A percentile compares a stretch with the other conserved stretches of the same genome.
Evolutionary conservation across 176 grass and related monocot species (phyloP).

Genomic region (Oryza brachyantha): DNA sequence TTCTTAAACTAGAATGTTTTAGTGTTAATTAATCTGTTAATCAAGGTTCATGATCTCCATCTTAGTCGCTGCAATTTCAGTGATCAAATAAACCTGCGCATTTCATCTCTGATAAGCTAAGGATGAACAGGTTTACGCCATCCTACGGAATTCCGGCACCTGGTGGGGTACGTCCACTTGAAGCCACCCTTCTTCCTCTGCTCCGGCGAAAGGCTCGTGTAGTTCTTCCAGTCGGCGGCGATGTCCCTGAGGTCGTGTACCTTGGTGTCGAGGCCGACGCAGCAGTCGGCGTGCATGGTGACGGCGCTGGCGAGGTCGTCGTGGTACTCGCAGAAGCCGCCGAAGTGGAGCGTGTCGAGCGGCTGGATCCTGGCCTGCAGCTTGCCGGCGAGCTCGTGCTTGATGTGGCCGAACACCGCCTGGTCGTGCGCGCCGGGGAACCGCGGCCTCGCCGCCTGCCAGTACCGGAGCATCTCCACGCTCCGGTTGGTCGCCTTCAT

Average conservation of each 20-base stretch:
- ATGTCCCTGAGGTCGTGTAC: conserved; percentile 40
- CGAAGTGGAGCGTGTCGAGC: conserved; percentile 41
- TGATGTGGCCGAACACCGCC: conserved; percentile 39
- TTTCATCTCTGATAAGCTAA: neutral
- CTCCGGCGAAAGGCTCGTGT: neutral
- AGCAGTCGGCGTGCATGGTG: conserved; percentile 68
- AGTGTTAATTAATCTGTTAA: neutral
- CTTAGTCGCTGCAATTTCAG: neutral
- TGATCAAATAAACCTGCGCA: neutral
- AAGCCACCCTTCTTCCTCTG: neutral
- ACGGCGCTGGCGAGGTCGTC: conserved; percentile 23
- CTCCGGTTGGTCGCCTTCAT: conserved; percentile 32
- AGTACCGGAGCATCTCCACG: conserved; percentile 32
- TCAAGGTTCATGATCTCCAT: neutral
- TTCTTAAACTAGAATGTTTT: too few relatives aligned
- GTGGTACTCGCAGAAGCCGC: conserved; percentile 43
- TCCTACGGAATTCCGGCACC: conserved; percentile 13
- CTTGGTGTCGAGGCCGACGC: conserved; percentile 43
- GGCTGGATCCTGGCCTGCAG: conserved; percentile 30
- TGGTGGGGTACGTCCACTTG: conserved; percentile 7
- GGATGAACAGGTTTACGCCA: conserved; percentile 5
- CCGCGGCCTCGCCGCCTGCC: conserved; percentile 30
- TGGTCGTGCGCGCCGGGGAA: conserved; percentile 38
- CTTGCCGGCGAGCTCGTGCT: conserved; percentile 13
- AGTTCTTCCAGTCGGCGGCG: conserved; percentile 46